Percentiles rank a stretch among this genome's conserved stretches.
These are phyloP conservation scores for Fusarium decemcellulare DNA, from an alignment of 2,329 filamentous ascomycete species.

Conservation along the genomic window DNA sequence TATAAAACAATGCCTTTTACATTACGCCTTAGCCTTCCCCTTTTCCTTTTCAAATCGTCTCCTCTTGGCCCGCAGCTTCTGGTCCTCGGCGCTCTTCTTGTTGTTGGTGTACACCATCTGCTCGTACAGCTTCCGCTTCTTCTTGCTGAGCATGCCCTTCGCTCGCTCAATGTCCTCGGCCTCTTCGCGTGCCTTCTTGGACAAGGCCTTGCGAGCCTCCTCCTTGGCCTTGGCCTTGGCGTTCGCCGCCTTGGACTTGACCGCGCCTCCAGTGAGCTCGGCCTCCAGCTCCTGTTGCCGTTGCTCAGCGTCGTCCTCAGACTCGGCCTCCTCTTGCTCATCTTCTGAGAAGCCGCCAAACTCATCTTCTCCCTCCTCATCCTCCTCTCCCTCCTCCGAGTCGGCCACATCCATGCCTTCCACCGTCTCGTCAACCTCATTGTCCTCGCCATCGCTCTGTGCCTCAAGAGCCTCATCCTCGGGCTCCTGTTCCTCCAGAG, in stretches of 20 bases:
- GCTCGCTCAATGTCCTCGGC: conserved; percentile 91
- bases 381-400: conserved; percentile 63
- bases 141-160: conserved; percentile 98
- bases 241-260: conserved; percentile 64
- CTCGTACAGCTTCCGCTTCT: conserved; percentile 97
- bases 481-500: conserved; percentile 88
- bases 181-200: conserved; percentile 80
- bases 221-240: conserved; percentile 74
- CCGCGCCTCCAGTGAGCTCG: conserved; percentile 81
- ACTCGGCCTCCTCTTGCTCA: conserved; percentile 57
- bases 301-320: conserved; percentile 76
- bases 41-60: conserved; percentile 85
- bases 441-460: conserved; percentile 68
- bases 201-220: conserved; percentile 77
- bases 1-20: conserved; percentile 48
- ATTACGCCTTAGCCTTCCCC: conserved; percentile 58
- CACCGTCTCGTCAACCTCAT: conserved; percentile 59
- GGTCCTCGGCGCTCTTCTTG: conserved; percentile 91
- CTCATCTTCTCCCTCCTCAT: conserved; percentile 62
- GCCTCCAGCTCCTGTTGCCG: conserved; percentile 94
- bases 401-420: conserved; percentile 66
- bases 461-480: conserved; percentile 86
- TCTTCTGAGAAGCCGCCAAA: conserved; percentile 67
- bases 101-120: conserved; percentile 98
- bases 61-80: conserved; percentile 89